phyloP scores from a whole-genome alignment of 2,329 filamentous ascomycete genomes.

The Scytalidium sp. region DNA sequence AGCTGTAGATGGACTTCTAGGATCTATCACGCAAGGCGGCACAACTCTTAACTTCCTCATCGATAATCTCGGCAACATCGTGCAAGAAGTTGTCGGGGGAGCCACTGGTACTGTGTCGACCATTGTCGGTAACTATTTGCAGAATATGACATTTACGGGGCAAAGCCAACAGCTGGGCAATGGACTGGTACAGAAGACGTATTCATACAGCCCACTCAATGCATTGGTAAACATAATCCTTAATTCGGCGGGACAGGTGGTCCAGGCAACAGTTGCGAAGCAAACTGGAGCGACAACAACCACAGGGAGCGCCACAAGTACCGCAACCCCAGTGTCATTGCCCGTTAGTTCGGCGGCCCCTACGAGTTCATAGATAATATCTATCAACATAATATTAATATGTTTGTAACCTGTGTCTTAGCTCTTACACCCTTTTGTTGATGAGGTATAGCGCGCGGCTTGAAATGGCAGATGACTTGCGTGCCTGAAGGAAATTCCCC shows the following conservation, averaged over 20 bases:
- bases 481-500: too few relatives aligned
- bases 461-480: too few relatives aligned
- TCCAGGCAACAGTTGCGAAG: conserved; percentile 41
- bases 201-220: conserved; percentile 45
- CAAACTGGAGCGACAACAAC: neutral
- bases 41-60: conserved; percentile 53
- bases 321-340: neutral
- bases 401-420: neutral
- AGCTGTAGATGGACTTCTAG: conserved; percentile 56
- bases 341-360: neutral
- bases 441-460: too few relatives aligned
- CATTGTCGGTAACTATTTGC: conserved; percentile 56
- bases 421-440: neutral
- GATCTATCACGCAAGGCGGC: conserved; percentile 54
- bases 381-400: neutral
- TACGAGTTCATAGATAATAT: neutral
- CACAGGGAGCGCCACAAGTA: neutral
- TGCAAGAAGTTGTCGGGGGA: conserved; percentile 52
- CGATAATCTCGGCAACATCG: conserved; percentile 61
- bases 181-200: conserved; percentile 47
- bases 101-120: conserved; percentile 41
- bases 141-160: conserved; percentile 54
- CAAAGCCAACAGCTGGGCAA: conserved; percentile 25
- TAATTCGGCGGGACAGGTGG: conserved; percentile 52
- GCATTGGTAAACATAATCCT: conserved; percentile 53